These are phyloP conservation scores for Colletotrichum sansevieriae DNA, from an alignment of 2,329 filamentous ascomycete species.

Conservation along the genomic window DNA sequence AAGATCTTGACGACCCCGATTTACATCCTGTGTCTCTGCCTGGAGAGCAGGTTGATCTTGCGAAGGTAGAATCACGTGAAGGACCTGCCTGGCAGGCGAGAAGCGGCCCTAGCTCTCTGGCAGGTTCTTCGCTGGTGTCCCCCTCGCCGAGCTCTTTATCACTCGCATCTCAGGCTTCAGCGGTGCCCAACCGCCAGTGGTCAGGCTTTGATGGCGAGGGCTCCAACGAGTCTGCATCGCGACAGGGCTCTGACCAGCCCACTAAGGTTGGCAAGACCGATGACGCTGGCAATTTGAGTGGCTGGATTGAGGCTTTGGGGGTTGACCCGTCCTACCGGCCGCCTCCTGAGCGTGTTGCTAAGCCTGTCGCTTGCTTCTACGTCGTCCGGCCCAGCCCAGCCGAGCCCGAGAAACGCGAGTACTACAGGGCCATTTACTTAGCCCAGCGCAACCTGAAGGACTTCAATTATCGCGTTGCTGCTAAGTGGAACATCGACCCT, in stretches of 20 bases:
- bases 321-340: constrained; percentile 90
- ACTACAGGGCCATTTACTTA: constrained; percentile 89
- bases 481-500: constrained; percentile 85
- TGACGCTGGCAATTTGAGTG: constrained; percentile 75
- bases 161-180: constrained; percentile 68
- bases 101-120: constrained; percentile 69
- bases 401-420: constrained; percentile 67
- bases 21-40: constrained; percentile 80
- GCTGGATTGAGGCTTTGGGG: constrained; percentile 91
- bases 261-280: constrained; percentile 67
- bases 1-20: constrained; percentile 84
- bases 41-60: constrained; percentile 74
- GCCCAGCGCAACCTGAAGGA: constrained; percentile 81
- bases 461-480: constrained; percentile 77
- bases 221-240: constrained; percentile 60
- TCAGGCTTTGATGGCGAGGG: constrained; percentile 68
- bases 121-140: constrained; percentile 72
- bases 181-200: constrained; percentile 60
- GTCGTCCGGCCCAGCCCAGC: constrained; percentile 70
- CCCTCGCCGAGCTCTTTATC: constrained; percentile 76
- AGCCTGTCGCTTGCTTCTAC: constrained; percentile 90
- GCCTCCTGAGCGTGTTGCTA: constrained; percentile 77
- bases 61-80: constrained; percentile 64
- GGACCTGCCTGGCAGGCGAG: constrained; percentile 63
- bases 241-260: constrained; percentile 65